Evolutionary conservation across 2,329 filamentous ascomycete genomes (phyloP).

Genomic region (Beauveria varroae): DNA sequence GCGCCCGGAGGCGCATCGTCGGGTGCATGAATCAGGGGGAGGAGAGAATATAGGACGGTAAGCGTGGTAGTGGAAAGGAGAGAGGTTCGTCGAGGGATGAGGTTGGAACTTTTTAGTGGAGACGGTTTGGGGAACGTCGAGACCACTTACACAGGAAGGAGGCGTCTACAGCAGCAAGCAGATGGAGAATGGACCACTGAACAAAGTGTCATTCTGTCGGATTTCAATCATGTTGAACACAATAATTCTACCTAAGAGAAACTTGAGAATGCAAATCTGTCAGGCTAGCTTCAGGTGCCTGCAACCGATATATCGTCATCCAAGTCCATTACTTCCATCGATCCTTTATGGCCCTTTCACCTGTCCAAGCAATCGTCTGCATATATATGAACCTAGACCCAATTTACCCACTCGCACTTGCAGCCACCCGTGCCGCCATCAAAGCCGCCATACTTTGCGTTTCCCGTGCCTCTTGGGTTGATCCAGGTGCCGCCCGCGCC

Average conservation of each 20-base stretch:
- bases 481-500: conserved; percentile 43
- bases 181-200: not conserved
- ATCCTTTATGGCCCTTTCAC: not conserved
- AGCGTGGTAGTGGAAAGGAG: not conserved
- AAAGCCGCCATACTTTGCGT: conserved; percentile 47
- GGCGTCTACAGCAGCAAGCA: not conserved
- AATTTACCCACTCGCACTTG: conserved; percentile 55
- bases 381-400: conserved; percentile 16
- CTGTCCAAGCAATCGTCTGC: not conserved
- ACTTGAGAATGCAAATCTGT: not conserved
- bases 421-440: conserved; percentile 59
- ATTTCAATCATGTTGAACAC: not conserved
- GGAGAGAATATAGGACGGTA: no score
- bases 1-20: not conserved
- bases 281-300: not conserved
- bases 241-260: not conserved
- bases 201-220: not conserved
- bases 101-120: conserved; percentile 7
- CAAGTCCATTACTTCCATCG: not conserved
- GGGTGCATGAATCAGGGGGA: no score
- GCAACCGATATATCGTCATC: not conserved
- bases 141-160: not conserved
- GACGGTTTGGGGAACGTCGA: not conserved
- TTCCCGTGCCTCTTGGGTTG: conserved; percentile 39
- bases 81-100: not conserved